phyloP scores from a whole-genome alignment of 306 rosid species.

The Oemleria cerasiformis region DNA sequence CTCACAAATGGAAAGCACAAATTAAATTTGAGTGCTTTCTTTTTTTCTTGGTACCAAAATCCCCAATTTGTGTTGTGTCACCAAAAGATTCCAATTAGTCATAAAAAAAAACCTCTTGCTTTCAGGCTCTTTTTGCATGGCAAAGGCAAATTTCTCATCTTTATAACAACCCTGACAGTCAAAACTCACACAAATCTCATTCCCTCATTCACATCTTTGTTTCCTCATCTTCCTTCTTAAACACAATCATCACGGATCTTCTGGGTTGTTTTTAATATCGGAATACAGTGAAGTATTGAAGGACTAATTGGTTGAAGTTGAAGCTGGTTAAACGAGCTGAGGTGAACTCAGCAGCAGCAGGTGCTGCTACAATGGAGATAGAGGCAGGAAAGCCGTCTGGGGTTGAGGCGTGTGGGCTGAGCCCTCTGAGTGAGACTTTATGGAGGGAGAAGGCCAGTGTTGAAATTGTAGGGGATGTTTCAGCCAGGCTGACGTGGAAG shows the following conservation, averaged over 20 bases:
- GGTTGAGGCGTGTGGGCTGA: constrained; percentile 41
- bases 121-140: constrained; percentile 53
- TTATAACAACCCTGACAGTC: constrained; percentile 32
- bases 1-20: constrained; percentile 16
- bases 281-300: not conserved
- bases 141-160: not conserved
- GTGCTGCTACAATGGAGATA: constrained; percentile 57
- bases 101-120: not conserved
- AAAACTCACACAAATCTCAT: constrained; percentile 47
- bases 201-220: constrained; percentile 49
- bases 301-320: not conserved
- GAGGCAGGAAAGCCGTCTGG: constrained; percentile 54
- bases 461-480: constrained; percentile 72
- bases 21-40: not conserved
- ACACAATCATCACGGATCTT: not conserved
- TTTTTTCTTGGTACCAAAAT: not conserved
- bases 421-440: constrained; percentile 88
- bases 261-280: not conserved
- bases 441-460: constrained; percentile 76
- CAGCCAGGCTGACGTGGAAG: constrained; percentile 94
- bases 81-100: constrained; percentile 13
- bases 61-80: not conserved
- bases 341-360: constrained; percentile 14
- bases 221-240: constrained; percentile 19
- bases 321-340: not conserved